A percentile compares a stretch with the other conserved stretches of the same genome.
Conservation (phyloP, 2,329 filamentous ascomycete genomes). For the Cladosporium sp. region DNA sequence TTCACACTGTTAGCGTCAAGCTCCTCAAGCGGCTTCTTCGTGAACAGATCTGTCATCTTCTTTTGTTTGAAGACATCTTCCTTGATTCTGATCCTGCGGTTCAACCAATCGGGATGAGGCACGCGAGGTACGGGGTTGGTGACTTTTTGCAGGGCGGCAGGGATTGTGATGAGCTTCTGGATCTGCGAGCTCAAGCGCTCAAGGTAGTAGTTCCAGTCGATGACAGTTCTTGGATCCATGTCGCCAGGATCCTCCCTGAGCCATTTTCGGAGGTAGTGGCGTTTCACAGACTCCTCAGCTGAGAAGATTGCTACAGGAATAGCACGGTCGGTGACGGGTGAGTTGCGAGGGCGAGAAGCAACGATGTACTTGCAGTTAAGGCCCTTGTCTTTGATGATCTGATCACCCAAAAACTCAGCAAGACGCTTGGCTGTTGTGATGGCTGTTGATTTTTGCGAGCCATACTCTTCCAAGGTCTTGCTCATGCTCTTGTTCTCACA, state of each 20-base stretch:
- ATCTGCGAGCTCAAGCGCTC: conserved; percentile 96
- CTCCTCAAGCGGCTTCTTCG: conserved; percentile 67
- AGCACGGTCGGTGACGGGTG: conserved; percentile 90
- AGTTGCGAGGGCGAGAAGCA: conserved; percentile 76
- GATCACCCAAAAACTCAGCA: conserved; percentile 92
- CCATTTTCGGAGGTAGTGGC: conserved; percentile 90
- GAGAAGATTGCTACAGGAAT: conserved; percentile 97
- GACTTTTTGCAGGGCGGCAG: conserved; percentile 90
- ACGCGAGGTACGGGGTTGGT: conserved; percentile 92
- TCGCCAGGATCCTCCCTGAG: conserved; percentile 86
- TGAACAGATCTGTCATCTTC: conserved; percentile 93
- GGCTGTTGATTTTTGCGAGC: conserved; percentile 92
- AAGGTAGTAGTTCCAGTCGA: conserved; percentile 97
- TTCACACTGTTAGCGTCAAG: conserved; percentile 55
- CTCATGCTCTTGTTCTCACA: conserved; percentile 98
- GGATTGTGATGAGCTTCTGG: conserved; percentile 98
- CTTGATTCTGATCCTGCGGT: conserved; percentile 87
- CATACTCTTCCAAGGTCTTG: conserved; percentile 96
- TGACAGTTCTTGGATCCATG: conserved; percentile 81
- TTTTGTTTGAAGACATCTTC: conserved; percentile 98
- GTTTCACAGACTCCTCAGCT: conserved; percentile 81
- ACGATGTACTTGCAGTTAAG: conserved; percentile 99
- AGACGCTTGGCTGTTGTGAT: conserved; percentile 95
- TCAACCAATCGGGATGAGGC: conserved; percentile 92
- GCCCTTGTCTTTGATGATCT: conserved; percentile 99